A percentile compares a stretch with the other conserved stretches of the same genome.
Conservation (phyloP, 805 yeast genomes). For the Candida sanyiensis region DNA sequence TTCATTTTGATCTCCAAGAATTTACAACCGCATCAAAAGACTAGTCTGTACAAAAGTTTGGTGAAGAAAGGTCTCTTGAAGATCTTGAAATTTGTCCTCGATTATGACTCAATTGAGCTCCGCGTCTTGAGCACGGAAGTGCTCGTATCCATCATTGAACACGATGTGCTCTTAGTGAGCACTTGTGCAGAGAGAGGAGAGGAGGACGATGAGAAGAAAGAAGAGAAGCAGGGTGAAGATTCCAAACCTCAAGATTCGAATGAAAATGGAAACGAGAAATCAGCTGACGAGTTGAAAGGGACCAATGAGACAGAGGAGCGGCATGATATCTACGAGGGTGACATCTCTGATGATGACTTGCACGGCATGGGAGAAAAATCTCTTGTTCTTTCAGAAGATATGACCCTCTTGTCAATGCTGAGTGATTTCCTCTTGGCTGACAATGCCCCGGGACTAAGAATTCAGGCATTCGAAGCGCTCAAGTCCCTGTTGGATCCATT, state of each 20-base stretch:
- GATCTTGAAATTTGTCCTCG: slow-evolving; percentile 67
- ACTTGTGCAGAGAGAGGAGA: slow-evolving; percentile 2
- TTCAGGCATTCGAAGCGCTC: slow-evolving; percentile 81
- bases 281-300: slow-evolving; percentile 5
- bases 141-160: slow-evolving; percentile 75
- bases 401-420: slow-evolving; percentile 50
- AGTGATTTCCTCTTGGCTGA: slow-evolving; percentile 59
- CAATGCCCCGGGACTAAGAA: slow-evolving; percentile 62
- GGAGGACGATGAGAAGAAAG: background rate
- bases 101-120: slow-evolving; percentile 40
- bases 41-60: slow-evolving; percentile 57
- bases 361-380: slow-evolving; percentile 4
- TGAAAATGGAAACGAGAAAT: background rate
- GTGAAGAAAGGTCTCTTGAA: slow-evolving; percentile 65
- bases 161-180: slow-evolving; percentile 60
- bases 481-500: slow-evolving; percentile 59
- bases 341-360: slow-evolving; percentile 2
- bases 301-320: slow-evolving; percentile 5
- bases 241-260: too few species aligned
- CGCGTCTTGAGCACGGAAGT: slow-evolving; percentile 76
- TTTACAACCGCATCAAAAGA: slow-evolving; percentile 51
- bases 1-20: slow-evolving; percentile 69
- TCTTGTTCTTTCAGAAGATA: slow-evolving; percentile 42
- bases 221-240: slow-evolving; percentile 3
- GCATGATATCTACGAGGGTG: slow-evolving; percentile 3